These are phyloP conservation scores for Parietichytrium sp. DNA, from an alignment of 108 stramenopile genomes.

Conservation along the genomic window DNA sequence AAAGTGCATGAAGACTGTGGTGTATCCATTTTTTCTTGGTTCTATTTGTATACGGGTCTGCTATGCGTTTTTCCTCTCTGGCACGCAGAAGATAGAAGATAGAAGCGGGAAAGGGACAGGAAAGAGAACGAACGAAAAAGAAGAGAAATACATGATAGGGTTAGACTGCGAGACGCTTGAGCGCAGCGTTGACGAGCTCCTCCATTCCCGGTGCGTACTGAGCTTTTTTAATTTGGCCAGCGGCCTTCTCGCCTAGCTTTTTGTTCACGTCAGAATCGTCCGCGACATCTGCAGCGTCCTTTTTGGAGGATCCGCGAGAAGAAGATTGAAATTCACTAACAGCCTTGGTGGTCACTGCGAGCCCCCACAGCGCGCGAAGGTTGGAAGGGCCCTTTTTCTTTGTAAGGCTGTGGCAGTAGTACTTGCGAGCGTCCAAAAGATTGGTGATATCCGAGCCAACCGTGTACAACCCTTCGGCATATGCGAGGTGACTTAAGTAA, in stretches of 20 bases:
- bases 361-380: constrained; percentile 23
- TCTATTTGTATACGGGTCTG: too few species aligned
- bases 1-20: too few species aligned
- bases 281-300: not conserved
- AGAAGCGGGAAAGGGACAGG: too few species aligned
- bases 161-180: not conserved
- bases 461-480: not conserved
- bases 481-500: not conserved
- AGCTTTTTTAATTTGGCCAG: not conserved
- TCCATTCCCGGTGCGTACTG: not conserved
- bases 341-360: not conserved
- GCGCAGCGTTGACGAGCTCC: not conserved
- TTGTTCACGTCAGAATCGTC: not conserved
- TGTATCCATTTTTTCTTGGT: too few species aligned
- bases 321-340: not conserved
- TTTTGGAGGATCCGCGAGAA: not conserved
- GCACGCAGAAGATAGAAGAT: too few species aligned
- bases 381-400: constrained; percentile 8
- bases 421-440: not conserved
- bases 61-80: too few species aligned
- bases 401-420: not conserved
- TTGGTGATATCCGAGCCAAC: not conserved
- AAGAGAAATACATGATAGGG: too few species aligned
- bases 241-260: not conserved
- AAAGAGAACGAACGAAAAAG: too few species aligned